Base-by-base conservation (phyloP, 306 rosid genomes). In the Potentilla sterilis region DNA sequence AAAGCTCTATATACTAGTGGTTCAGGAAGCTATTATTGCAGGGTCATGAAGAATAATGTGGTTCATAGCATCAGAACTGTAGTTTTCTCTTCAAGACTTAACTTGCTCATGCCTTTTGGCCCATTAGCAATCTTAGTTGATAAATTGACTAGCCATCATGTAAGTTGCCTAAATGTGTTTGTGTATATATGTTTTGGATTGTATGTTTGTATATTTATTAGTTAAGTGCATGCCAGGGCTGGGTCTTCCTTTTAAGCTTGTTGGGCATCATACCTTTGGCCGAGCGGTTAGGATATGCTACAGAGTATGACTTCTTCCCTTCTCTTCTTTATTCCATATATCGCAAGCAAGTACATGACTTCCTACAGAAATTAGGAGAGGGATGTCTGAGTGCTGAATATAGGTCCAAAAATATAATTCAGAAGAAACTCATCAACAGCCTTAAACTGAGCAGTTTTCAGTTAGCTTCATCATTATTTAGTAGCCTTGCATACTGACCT, bases 241-340 rank as follows among this genome's bases (percentile, higher is more conserved):
- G 86, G 88, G 86, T 85, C 65, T 85, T 85, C 82, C 63, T 85
- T 74, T 67, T 85, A 55, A 85, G 88, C 82, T 80, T 80, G 80
- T 59, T 82, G 84, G 88, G 86, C 67, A 85, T 85, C 78, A 74
- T 85, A 79, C 88, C 88, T 74, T 70, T 85, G 52, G 88, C 88
- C 11, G 88, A 85, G 82, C 86, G 88, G 19, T 73, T 85, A 69
- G 88, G 88, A 52, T 85, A 82, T 80, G 82, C 84, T 32, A 85
- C 88, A 57, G 88, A 85, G 88, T 85, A 82, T 79, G 82, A 24
- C 49, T 79, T 76, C 75, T 77, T 70, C 54, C 40, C 16, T 4
- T 24, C n/a, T 9, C 63, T 63, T 44, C 24, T n/a, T 16, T 4
- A 58, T 28, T 65, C 35, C 15, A 34, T 34, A 21, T 38, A 24